Base-by-base conservation (phyloP, 2,329 filamentous ascomycete species). In the Penicillium brasilianum region DNA sequence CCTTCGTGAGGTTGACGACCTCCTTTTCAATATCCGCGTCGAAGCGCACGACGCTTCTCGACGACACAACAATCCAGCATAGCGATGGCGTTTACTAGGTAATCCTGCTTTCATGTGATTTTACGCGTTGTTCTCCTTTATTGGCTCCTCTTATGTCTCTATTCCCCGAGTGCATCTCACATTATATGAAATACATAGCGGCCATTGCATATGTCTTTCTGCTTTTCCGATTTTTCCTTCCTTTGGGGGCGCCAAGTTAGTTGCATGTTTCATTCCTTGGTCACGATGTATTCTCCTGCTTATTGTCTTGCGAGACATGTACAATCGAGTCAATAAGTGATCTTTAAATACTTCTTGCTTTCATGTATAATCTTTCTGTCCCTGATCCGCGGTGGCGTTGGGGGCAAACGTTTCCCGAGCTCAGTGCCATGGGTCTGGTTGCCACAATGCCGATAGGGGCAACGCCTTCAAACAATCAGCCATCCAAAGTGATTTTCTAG, bases 11-110 rank as follows among this genome's bases (percentile, higher is more conserved):
- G 83, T 95, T 66, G 91, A 95, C 71, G 89, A 93, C 72, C 79
- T 92, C 69, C 82, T 95, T 72, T 91, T 93, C 80, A 90, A 94
- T 74, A 86, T 94, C 66, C 89, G 90, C 74, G 83, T 85, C 64
- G 87, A 90, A 74, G 83, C 93, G 55, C 90, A 90, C 73, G 86
- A 88, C 58, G 91, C 91, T 16, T 88, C 88, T 69, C 81, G 81
- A 69, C 83, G 90, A 63, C 67, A 75, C 62, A 67, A 59, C 59
- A 32, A 55, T 66, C 65, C 64, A 68, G 73, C 74, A 76, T 76
- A 76, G 74, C 74, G 74, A 71, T 64, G 74, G 74, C 69, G 74
- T 75, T 74, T 62, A 57, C n/a, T 48, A 46, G 55, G 58, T 58
- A 60, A 53, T 55, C 25, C 51, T 57, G 34, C n/a, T 58, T 59